These are phyloP conservation scores for Alternaria brassicicola DNA, from an alignment of 2,329 filamentous ascomycete species.

Conservation along the genomic window DNA sequence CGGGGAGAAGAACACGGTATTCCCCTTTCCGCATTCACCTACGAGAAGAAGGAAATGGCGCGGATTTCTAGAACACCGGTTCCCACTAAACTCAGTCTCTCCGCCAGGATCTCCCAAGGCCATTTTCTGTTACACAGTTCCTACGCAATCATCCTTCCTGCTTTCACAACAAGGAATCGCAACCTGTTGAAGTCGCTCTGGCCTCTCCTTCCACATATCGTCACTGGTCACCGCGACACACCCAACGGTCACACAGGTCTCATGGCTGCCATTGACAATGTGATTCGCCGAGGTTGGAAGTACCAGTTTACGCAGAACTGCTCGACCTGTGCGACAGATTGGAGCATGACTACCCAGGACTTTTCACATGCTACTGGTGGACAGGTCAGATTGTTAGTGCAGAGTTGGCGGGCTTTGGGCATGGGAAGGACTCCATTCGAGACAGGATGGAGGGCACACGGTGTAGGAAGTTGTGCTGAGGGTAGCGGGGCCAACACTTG, in stretches of 20 bases:
- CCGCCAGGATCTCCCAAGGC: constrained; percentile 22
- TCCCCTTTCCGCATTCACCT: constrained; percentile 21
- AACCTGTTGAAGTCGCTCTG: constrained; percentile 22
- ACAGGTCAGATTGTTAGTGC: constrained; percentile 23
- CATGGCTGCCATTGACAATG: constrained; percentile 28
- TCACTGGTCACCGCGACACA: constrained; percentile 34
- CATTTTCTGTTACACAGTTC: constrained; percentile 29
- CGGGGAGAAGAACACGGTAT: constrained; percentile 37
- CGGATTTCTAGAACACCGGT: constrained; percentile 25
- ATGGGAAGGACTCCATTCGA: constrained; percentile 33
- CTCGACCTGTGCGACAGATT: constrained; percentile 35
- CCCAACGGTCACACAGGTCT: constrained; percentile 32
- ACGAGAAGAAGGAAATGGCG: constrained; percentile 10
- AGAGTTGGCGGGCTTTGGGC: constrained; percentile 38
- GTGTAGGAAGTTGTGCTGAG: constrained; percentile 11
- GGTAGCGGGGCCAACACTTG: constrained; percentile 2
- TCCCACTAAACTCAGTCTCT: constrained; percentile 13
- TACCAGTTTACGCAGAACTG: constrained; percentile 29
- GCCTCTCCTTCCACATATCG: constrained; percentile 32
- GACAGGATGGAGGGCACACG: constrained; percentile 36
- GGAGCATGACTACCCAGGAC: constrained; percentile 16
- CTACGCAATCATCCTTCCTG: constrained; percentile 25
- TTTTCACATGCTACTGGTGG: constrained; percentile 16
- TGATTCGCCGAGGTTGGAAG: constrained; percentile 22
- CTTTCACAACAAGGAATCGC: constrained; percentile 12